Evolutionary conservation across 2,329 filamentous ascomycete genomes (phyloP).

Genomic region (Hypoxylon sp.): DNA sequence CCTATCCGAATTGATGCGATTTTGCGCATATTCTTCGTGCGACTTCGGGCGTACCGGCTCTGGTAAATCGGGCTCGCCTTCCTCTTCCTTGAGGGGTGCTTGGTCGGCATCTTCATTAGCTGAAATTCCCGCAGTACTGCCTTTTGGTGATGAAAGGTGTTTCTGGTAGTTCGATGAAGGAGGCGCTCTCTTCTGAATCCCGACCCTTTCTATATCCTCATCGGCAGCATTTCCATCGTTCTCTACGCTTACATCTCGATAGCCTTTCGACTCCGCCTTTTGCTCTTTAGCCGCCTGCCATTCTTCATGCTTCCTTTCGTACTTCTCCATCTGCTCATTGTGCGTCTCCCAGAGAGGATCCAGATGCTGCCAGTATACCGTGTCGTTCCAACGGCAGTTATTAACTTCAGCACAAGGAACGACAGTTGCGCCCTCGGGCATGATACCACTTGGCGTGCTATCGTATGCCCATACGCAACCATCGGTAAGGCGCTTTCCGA

Average conservation of each 20-base stretch:
- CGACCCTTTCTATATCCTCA: constrained; percentile 4
- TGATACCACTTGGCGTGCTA: constrained; percentile 66
- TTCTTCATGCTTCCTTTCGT: constrained; percentile 50
- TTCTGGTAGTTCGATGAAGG: constrained; percentile 21
- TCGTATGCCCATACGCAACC: constrained; percentile 77
- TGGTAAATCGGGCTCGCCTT: constrained; percentile 35
- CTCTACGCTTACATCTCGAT: no score
- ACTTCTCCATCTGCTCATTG: constrained; percentile 54
- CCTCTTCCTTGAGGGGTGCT: constrained; percentile 40
- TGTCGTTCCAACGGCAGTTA: constrained; percentile 63
- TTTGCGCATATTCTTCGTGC: constrained; percentile 63
- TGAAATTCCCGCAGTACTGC: constrained; percentile 1
- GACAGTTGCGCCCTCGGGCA: constrained; percentile 66
- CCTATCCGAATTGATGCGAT: constrained; percentile 53
- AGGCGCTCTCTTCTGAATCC: constrained; percentile 37
- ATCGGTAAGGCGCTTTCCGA: constrained; percentile 69
- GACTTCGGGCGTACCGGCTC: constrained; percentile 55
- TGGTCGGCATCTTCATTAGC: constrained; percentile 38
- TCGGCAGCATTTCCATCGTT: constrained; percentile 14
- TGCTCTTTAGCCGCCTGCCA: constrained; percentile 47
- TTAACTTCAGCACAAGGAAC: constrained; percentile 58
- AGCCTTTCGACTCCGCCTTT: constrained; percentile 38
- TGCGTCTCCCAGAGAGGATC: constrained; percentile 58
- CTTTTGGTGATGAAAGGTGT: constrained; percentile 2
- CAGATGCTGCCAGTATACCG: constrained; percentile 57